Conservation (phyloP, 31 red algal species). For the Asparagopsis taxiformis region DNA sequence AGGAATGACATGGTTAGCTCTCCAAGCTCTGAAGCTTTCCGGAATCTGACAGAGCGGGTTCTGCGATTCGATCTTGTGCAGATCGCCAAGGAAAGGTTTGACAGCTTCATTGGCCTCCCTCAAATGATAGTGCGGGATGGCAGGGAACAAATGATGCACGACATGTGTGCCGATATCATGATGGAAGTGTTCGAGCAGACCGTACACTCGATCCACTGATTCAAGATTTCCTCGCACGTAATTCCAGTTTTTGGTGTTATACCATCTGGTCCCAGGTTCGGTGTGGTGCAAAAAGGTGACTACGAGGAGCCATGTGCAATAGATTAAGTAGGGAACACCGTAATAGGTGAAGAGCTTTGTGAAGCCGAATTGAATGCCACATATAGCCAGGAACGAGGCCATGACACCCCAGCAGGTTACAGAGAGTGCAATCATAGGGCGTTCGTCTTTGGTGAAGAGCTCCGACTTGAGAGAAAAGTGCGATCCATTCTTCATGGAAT, state of each 20-base stretch:
- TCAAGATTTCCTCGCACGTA: conserved; percentile 73
- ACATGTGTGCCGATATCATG: conserved; percentile 91
- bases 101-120: conserved; percentile 65
- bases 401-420: conserved; percentile 47
- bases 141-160: conserved; percentile 84
- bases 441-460: conserved; percentile 77
- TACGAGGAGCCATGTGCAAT: conserved; percentile 66
- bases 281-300: conserved; percentile 93
- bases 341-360: conserved; percentile 40
- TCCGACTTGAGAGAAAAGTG: conserved; percentile 66
- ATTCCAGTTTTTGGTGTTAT: conserved; percentile 62
- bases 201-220: conserved; percentile 68
- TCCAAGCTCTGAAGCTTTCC: conserved; percentile 51
- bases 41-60: conserved; percentile 36
- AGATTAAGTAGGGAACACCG: conserved; percentile 63
- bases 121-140: conserved; percentile 90
- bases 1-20: conserved; percentile 66
- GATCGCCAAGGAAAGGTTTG: conserved; percentile 54
- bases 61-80: conserved; percentile 52
- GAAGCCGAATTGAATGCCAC: conserved; percentile 31
- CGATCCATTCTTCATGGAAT: conserved; percentile 61
- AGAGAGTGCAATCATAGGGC: conserved; percentile 35
- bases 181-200: conserved; percentile 82
- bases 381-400: conserved; percentile 33
- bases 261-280: conserved; percentile 69